Evolutionary conservation across 1,284 basidiomycete species (phyloP).

Genomic region (Malassezia slooffiae): DNA sequence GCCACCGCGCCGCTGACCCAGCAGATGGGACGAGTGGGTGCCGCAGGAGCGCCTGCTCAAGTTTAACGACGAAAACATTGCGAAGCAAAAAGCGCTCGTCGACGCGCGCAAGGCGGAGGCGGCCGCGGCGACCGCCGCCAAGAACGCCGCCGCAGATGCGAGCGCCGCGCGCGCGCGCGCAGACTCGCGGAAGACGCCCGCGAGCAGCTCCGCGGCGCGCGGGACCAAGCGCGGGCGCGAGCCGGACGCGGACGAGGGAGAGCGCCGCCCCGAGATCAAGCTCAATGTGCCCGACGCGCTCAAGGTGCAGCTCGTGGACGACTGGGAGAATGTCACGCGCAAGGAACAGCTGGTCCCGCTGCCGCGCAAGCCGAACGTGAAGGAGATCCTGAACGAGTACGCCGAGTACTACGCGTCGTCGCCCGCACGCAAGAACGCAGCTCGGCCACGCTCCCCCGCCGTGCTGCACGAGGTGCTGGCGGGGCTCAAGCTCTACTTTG

Average conservation of each 20-base stretch:
- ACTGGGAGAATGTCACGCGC: conserved; percentile 96
- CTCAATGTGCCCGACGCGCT: conserved; percentile 76
- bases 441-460: conserved; percentile 51
- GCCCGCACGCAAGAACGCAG: conserved; percentile 1
- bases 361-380: conserved; percentile 70
- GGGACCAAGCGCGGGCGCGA: conserved; percentile 16
- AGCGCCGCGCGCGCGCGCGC: neutral
- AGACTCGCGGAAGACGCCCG: conserved; percentile 12
- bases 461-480: conserved; percentile 68
- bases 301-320: conserved; percentile 83
- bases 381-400: conserved; percentile 69
- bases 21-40: conserved; percentile 99
- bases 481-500: conserved; percentile 87
- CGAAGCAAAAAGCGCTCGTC: conserved; percentile 56
- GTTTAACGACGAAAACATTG: conserved; percentile 69
- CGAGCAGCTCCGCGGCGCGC: conserved; percentile 16
- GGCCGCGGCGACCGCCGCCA: conserved; percentile 18
- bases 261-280: conserved; percentile 77
- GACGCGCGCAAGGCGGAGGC: conserved; percentile 42
- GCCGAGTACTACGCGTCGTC: conserved; percentile 20
- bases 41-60: conserved; percentile 72
- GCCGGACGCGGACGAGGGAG: conserved; percentile 51
- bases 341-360: conserved; percentile 77
- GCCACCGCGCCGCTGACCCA: too few species aligned
- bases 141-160: neutral